Conservation (phyloP, 2,329 filamentous ascomycete genomes). For the Colletotrichum viniferum region DNA sequence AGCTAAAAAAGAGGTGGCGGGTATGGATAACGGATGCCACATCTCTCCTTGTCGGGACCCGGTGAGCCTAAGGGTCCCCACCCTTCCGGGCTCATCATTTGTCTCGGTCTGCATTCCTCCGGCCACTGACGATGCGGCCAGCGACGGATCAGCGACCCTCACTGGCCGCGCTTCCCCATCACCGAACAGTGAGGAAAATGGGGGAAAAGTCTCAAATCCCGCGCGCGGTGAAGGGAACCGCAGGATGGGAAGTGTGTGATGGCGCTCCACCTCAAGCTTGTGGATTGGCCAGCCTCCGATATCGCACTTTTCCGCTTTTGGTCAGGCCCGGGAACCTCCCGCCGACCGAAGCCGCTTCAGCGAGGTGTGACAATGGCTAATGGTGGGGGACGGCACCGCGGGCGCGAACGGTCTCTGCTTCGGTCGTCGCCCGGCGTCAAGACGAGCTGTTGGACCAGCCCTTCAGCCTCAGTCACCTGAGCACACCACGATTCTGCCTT, state of each 20-base stretch:
- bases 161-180: background rate
- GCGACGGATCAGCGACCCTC: background rate
- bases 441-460: background rate
- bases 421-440: conserved; percentile 8
- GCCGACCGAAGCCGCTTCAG: conserved; percentile 11
- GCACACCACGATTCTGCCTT: background rate
- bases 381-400: background rate
- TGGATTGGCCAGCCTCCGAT: conserved; percentile 10
- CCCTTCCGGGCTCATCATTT: conserved; percentile 4
- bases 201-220: background rate
- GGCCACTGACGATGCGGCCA: conserved; percentile 10
- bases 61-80: conserved; percentile 10
- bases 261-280: background rate
- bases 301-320: conserved; percentile 17
- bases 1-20: conserved; percentile 15
- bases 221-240: conserved; percentile 4
- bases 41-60: conserved; percentile 8
- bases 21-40: conserved; percentile 9
- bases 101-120: conserved; percentile 18
- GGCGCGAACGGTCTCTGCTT: conserved; percentile 14
- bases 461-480: conserved; percentile 14
- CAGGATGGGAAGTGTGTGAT: background rate
- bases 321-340: background rate
- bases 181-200: background rate
- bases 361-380: conserved; percentile 11